Base-by-base conservation (phyloP, 2,329 filamentous ascomycete genomes). In the Penicillium italicum region DNA sequence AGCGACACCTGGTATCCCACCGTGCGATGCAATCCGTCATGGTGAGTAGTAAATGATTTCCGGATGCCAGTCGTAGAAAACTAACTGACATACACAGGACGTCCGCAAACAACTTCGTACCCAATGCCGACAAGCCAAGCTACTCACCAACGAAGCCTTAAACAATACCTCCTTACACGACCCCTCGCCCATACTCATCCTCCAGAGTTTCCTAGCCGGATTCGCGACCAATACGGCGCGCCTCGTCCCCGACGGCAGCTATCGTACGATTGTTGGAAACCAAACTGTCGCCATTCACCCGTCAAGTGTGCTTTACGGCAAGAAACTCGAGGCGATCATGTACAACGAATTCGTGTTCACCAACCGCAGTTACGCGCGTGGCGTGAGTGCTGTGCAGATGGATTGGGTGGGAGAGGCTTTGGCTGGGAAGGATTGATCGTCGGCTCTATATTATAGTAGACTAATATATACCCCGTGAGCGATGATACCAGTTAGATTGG, bases 321-420 rank as follows among this genome's bases (percentile, higher is more conserved):
- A 80, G 64, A 83, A 82, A 60, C 76, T 84, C 6, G 83, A 85
- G 69, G 84, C 82, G 2, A 84, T 87, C 50, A 76, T 87, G 68
- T 87, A 85, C 64, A 84, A 82, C 56, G 84, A 87, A 68, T 86
- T 84, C 68, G 82, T 87, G 3, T 87, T 83, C 65, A 87, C 85
- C 20, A 85, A 80, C 41, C 82, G 82, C 61, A 82, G 82, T 51
- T 87, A 85, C 73, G 85, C 82, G 14, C 76, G 83, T 46, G 80
- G 82, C 4, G 84, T 86, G 8, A 85, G 82, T 69, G 82, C 80
- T 0, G 80, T 87, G 50, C 80, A 85, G 72, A 74, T 85, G 75
- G 77, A 81, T 59, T 87, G 85, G 85, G 75, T 87, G 24, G 80
- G 77, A 22, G 81, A 85, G 56, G 76, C 80, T 26, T 58, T 75